These are phyloP conservation scores for Maudiozyma bulderi DNA, from an alignment of 805 yeast genomes.

Conservation along the genomic window DNA sequence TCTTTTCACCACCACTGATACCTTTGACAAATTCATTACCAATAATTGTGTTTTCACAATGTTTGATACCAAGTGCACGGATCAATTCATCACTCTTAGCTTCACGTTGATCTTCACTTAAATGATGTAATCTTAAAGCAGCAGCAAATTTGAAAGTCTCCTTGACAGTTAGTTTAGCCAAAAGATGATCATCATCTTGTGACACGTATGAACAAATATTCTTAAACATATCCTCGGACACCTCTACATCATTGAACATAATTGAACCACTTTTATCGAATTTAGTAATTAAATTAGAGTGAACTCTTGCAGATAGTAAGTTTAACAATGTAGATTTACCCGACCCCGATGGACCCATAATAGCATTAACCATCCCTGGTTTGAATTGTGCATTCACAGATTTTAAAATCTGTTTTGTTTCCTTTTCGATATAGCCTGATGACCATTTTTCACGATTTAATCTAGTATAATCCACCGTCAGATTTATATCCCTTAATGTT, in stretches of 20 bases:
- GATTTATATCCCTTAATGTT: conserved; percentile 8
- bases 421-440: conserved; percentile 7
- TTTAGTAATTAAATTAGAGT: conserved; percentile 24
- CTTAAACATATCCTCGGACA: conserved; percentile 30
- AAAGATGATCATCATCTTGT: conserved; percentile 67
- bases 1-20: conserved; percentile 83
- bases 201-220: conserved; percentile 64
- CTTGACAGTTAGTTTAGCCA: conserved; percentile 63
- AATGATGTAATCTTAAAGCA: conserved; percentile 45
- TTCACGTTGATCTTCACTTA: conserved; percentile 36
- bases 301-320: conserved; percentile 49
- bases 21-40: conserved; percentile 56
- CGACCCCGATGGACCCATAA: conserved; percentile 76
- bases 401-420: conserved; percentile 32
- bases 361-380: conserved; percentile 53
- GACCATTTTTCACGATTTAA: conserved; percentile 5
- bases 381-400: conserved; percentile 42
- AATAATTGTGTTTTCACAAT: conserved; percentile 67
- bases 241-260: conserved; percentile 33
- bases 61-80: conserved; percentile 56
- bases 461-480: conserved; percentile 8
- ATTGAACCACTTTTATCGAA: conserved; percentile 34
- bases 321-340: conserved; percentile 67
- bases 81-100: conserved; percentile 47
- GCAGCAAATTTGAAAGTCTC: conserved; percentile 74